Percentiles rank a stretch among this genome's conserved stretches.
These are phyloP conservation scores for Blastobotrys persicus DNA, from an alignment of 1,139 yeast species.

Conservation along the genomic window DNA sequence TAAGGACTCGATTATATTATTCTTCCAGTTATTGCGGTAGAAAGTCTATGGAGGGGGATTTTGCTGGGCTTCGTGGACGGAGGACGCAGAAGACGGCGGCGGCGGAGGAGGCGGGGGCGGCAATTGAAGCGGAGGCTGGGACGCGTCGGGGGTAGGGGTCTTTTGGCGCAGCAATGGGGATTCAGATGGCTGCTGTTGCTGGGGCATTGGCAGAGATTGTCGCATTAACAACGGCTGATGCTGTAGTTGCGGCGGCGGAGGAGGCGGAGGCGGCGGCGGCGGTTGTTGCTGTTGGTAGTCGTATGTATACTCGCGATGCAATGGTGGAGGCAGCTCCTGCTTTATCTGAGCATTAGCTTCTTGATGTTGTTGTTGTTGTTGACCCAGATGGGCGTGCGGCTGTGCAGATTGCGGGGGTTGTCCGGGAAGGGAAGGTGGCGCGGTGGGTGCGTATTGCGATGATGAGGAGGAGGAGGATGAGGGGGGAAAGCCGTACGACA, in stretches of 20 bases:
- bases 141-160: constrained; percentile 16
- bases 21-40: too few relatives aligned
- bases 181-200: constrained; percentile 5
- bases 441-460: constrained; percentile 1
- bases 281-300: constrained; percentile 17
- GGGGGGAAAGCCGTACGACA: constrained; percentile 1
- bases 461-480: background rate
- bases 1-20: too few relatives aligned
- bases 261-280: constrained; percentile 7
- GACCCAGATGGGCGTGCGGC: background rate
- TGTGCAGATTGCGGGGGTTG: constrained; percentile 1
- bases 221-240: constrained; percentile 16
- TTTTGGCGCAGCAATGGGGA: constrained; percentile 9
- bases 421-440: background rate
- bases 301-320: constrained; percentile 8
- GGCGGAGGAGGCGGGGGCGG: constrained; percentile 12
- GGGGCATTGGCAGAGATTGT: constrained; percentile 12
- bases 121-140: constrained; percentile 17
- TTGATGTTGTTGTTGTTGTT: background rate
- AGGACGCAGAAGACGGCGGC: constrained; percentile 13
- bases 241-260: constrained; percentile 10
- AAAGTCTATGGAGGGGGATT: background rate
- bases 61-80: constrained; percentile 5
- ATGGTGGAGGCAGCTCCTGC: constrained; percentile 10
- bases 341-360: background rate